Conservation (phyloP, 179 eudicot genomes). For the Silene vulgaris region DNA sequence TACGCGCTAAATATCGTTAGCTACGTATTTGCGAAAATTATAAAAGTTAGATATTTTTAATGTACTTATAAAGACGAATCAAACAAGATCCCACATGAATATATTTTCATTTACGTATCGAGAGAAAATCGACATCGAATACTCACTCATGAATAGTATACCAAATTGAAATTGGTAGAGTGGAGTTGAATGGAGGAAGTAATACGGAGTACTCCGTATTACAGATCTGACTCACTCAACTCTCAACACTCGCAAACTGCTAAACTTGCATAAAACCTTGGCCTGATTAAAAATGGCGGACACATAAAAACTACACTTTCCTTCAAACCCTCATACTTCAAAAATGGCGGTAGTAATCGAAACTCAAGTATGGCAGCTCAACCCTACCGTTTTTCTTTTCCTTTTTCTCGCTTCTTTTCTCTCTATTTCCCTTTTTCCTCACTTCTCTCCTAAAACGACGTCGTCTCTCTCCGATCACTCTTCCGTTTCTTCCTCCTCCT, state of each 20-base stretch:
- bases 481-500: slow-evolving; percentile 2
- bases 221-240: not conserved
- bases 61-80: no score
- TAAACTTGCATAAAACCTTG: not conserved
- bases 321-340: not conserved
- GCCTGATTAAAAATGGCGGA: slow-evolving; percentile 21
- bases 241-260: not conserved
- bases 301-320: not conserved
- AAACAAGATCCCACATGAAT: no score
- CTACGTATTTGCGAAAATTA: no score
- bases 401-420: slow-evolving; percentile 48
- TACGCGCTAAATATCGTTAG: no score
- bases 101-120: no score
- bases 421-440: slow-evolving; percentile 54
- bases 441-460: slow-evolving; percentile 33
- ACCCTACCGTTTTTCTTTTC: slow-evolving; percentile 39
- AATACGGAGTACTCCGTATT: no score
- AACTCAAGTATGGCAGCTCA: slow-evolving; percentile 61
- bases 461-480: slow-evolving; percentile 19
- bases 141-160: no score
- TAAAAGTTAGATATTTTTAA: no score
- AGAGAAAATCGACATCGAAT: no score
- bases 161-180: no score
- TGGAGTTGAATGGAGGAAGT: no score
- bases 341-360: slow-evolving; percentile 68